Conservation (phyloP, 2,329 filamentous ascomycete species). For the Microascus cirrosus region DNA sequence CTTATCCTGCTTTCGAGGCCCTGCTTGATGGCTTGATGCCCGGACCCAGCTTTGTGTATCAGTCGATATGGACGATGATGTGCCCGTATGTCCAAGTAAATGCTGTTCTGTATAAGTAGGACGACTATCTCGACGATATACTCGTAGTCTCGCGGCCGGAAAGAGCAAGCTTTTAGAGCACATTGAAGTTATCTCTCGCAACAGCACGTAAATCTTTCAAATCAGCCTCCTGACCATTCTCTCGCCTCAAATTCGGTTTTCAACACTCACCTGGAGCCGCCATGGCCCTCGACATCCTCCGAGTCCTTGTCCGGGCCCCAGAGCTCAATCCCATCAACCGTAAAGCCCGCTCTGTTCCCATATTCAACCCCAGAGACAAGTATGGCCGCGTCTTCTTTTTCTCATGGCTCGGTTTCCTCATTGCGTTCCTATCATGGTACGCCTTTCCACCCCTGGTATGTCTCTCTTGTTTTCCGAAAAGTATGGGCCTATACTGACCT, state of each 20-base stretch:
- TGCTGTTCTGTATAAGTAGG: background rate
- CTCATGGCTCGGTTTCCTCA: conserved; percentile 76
- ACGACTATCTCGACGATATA: background rate
- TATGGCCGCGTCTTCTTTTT: conserved; percentile 89
- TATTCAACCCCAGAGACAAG: conserved; percentile 65
- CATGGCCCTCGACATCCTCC: background rate
- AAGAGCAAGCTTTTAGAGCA: background rate
- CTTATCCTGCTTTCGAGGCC: background rate
- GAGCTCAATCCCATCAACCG: conserved; percentile 74
- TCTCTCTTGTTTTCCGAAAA: background rate
- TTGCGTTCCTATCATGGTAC: conserved; percentile 88
- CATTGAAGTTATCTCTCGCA: background rate
- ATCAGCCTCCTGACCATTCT: background rate
- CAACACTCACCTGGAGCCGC: background rate
- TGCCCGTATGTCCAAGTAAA: background rate
- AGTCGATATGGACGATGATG: background rate
- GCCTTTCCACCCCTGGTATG: conserved; percentile 75
- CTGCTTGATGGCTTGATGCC: background rate
- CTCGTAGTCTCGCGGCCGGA: background rate
- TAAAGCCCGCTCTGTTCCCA: conserved; percentile 70
- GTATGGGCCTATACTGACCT: background rate
- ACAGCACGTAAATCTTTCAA: background rate
- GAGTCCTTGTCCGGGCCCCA: conserved; percentile 33
- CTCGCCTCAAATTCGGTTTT: background rate
- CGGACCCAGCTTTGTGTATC: background rate